Evolutionary conservation across 1,284 basidiomycete genomes (phyloP).

Genomic region (Fomitiporia mediterranea): DNA sequence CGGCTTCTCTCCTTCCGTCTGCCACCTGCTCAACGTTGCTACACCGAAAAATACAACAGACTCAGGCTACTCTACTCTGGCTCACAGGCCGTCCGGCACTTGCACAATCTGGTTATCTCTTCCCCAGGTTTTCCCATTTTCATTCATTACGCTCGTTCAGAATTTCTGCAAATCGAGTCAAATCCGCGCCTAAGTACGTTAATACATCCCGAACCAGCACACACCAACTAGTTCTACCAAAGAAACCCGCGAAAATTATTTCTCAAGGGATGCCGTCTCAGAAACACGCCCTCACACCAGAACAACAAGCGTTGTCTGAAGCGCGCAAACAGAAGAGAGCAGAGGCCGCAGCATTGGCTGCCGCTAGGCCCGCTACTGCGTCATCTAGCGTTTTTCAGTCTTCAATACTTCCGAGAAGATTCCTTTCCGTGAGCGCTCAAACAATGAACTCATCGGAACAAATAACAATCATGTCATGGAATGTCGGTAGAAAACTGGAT

Average conservation of each 20-base stretch:
- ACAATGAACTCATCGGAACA: conserved; percentile 21
- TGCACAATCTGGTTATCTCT: no score
- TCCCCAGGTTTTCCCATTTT: no score
- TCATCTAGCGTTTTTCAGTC: conserved; percentile 20
- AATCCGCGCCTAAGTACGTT: no score
- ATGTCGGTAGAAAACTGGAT: conserved; percentile 40
- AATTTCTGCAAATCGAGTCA: not conserved
- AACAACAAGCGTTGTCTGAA: conserved; percentile 51
- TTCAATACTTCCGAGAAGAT: conserved; percentile 45
- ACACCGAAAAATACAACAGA: not conserved
- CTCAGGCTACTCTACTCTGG: not conserved
- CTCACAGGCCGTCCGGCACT: no score
- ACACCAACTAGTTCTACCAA: no score
- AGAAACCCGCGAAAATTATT: no score
- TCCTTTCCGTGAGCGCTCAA: conserved; percentile 37
- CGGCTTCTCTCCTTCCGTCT: not conserved
- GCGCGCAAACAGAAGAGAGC: conserved; percentile 49
- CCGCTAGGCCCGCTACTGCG: not conserved
- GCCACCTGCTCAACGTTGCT: no score
- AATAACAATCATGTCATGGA: conserved; percentile 70
- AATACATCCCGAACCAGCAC: no score
- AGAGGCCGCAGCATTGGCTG: conserved; percentile 23
- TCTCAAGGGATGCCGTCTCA: conserved; percentile 9
- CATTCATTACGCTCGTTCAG: no score
- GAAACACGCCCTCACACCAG: conserved; percentile 35